These are phyloP conservation scores for Puccinia hordei DNA, from an alignment of 1,284 basidiomycete species.

Conservation along the genomic window DNA sequence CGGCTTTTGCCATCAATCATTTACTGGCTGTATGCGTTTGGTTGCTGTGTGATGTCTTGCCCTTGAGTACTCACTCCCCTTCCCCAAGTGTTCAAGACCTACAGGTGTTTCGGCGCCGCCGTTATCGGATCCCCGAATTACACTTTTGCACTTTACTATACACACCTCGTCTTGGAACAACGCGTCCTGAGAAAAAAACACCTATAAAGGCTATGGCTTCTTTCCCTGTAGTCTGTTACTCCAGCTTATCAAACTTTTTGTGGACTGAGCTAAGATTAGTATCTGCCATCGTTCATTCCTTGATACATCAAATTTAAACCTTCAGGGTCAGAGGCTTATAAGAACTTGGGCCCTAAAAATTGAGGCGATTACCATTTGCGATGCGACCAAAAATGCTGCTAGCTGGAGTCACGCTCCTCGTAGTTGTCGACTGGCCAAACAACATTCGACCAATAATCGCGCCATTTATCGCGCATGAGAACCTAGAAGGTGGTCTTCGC, in stretches of 20 bases:
- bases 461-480: neutral
- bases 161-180: too few relatives aligned
- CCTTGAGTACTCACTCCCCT: neutral
- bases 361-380: neutral
- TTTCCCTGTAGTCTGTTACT: too few relatives aligned
- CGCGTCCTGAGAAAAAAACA: neutral
- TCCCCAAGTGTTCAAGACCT: neutral
- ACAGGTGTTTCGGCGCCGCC: neutral
- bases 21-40: neutral
- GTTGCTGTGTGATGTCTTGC: neutral
- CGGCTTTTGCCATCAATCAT: neutral
- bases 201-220: neutral
- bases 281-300: too few relatives aligned
- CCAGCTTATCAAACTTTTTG: too few relatives aligned
- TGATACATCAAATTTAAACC: neutral
- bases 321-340: too few relatives aligned
- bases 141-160: too few relatives aligned
- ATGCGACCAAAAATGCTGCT: neutral
- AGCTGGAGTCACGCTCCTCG: neutral
- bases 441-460: neutral
- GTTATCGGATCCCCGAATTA: neutral
- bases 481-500: neutral
- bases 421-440: constrained; percentile 1
- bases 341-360: neutral
- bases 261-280: too few relatives aligned